Percentiles rank a stretch among this genome's conserved stretches.
phyloP scores from a whole-genome alignment of 2,329 filamentous ascomycete genomes.

The Cladophialophora exuberans region DNA sequence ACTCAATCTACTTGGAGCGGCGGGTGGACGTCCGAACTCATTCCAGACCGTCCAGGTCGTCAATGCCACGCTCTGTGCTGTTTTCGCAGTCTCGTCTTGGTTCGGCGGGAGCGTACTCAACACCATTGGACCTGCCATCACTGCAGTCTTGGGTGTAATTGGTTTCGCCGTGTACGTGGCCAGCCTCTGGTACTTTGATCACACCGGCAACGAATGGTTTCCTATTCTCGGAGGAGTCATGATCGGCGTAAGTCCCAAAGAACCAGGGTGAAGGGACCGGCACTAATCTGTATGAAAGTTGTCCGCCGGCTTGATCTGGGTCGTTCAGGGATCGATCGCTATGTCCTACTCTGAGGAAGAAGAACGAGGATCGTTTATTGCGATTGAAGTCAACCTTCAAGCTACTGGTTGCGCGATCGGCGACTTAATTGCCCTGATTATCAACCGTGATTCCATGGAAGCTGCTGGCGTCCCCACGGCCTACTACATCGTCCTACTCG shows the following conservation, averaged over 20 bases:
- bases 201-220: conserved; percentile 8
- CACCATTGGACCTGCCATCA: conserved; percentile 15
- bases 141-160: background rate
- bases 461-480: conserved; percentile 13
- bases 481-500: conserved; percentile 15
- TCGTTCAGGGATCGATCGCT: conserved; percentile 39
- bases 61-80: conserved; percentile 15
- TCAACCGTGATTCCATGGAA: conserved; percentile 15
- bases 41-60: conserved; percentile 4
- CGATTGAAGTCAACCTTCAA: conserved; percentile 37
- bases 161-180: conserved; percentile 17
- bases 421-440: conserved; percentile 14
- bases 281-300: background rate
- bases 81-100: conserved; percentile 9
- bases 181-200: conserved; percentile 19
- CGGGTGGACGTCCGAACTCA: conserved; percentile 12
- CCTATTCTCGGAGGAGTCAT: conserved; percentile 11
- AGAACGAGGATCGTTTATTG: conserved; percentile 38
- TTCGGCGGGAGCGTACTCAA: conserved; percentile 17
- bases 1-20: conserved; percentile 20
- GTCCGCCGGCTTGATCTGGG: conserved; percentile 35
- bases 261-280: too few species aligned
- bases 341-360: conserved; percentile 40
- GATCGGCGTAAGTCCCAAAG: conserved; percentile 12
- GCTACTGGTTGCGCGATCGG: conserved; percentile 32